These are phyloP conservation scores for Trichoderma harzianum DNA, from an alignment of 2,329 filamentous ascomycete genomes.

Conservation along the genomic window DNA sequence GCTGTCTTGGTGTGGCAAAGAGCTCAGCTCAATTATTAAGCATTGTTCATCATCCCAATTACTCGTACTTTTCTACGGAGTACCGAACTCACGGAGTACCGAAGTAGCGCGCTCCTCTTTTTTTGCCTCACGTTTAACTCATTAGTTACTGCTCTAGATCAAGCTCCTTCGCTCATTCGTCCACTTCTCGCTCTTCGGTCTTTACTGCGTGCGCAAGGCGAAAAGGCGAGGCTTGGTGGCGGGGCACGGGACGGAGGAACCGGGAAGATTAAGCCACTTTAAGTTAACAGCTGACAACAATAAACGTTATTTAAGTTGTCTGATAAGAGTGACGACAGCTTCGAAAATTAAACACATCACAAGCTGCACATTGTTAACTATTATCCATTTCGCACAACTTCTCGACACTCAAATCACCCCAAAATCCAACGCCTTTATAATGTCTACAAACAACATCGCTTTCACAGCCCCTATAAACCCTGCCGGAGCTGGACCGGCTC, in stretches of 20 bases:
- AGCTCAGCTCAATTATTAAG: not conserved
- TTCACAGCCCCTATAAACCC: not conserved
- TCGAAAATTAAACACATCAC: not conserved
- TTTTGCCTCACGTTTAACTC: not conserved
- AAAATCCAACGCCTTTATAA: not conserved
- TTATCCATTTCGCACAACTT: not conserved
- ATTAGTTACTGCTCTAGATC: not conserved
- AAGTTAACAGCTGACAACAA: not conserved
- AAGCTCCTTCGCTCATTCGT: not conserved
- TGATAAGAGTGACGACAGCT: not conserved
- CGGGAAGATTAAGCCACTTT: not conserved
- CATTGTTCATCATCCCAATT: not conserved
- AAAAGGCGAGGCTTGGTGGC: not conserved
- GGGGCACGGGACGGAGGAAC: not conserved
- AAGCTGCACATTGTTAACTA: not conserved
- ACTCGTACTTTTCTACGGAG: not conserved
- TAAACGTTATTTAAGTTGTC: not conserved
- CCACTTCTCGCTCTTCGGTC: not conserved
- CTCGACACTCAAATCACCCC: not conserved
- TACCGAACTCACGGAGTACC: not conserved
- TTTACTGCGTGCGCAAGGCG: not conserved
- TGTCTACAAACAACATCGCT: not conserved
- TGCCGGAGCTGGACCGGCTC: not conserved
- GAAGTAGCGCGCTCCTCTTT: not conserved
- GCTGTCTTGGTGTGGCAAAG: not conserved